Evolutionary conservation across 208 protist genomes (phyloP).

Genomic region (Phytomonas sp.): DNA sequence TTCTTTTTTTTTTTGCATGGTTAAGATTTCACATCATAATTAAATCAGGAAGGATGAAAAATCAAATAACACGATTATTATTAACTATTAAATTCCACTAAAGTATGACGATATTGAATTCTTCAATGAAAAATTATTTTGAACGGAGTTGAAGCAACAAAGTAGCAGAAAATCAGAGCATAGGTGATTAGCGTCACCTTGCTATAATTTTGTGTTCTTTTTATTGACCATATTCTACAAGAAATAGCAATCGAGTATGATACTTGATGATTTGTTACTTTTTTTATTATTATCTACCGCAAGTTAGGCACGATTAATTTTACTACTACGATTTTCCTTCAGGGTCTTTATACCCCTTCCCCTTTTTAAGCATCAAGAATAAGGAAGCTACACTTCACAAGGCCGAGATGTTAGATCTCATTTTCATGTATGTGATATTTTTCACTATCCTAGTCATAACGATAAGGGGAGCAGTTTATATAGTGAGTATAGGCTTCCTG

Average conservation of each 20-base stretch:
- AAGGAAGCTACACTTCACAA: background rate
- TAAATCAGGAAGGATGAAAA: background rate
- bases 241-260: constrained; percentile 12
- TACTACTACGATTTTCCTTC: background rate
- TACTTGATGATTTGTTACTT: background rate
- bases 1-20: background rate
- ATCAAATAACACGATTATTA: background rate
- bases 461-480: constrained; percentile 26
- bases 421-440: background rate
- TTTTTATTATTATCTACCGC: background rate
- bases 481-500: constrained; percentile 42
- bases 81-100: background rate
- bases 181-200: background rate
- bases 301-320: background rate
- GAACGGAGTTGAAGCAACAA: background rate
- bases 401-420: background rate
- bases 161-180: background rate
- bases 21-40: background rate
- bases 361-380: constrained; percentile 13
- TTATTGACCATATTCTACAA: constrained; percentile 1
- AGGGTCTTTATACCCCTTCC: constrained; percentile 16
- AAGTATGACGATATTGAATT: background rate
- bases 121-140: background rate
- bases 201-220: background rate
- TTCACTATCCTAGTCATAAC: constrained; percentile 18